Base-by-base conservation (phyloP, 1,284 basidiomycete species). In the Fomes fomentarius region DNA sequence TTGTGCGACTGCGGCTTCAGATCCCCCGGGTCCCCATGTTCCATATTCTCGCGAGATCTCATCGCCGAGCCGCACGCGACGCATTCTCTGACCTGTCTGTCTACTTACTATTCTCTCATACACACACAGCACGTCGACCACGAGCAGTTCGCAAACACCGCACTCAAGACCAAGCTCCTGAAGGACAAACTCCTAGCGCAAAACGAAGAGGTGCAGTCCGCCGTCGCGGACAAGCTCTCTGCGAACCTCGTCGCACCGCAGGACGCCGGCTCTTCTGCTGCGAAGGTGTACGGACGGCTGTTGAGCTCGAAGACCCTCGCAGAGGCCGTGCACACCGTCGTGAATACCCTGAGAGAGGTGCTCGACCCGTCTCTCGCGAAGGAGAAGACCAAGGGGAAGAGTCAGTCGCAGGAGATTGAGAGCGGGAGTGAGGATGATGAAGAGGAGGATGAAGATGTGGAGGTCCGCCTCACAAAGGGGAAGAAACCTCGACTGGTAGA, bases 221-320 rank as follows among this genome's bases (percentile, higher is more conserved):
- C 78, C 7, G 61, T 89, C 21, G 66, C 69, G 1, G 68, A 70
- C 15, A 81, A 79, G 63, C 71, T 81, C n/a, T 65, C 68, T 14
- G 60, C 59, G 3, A 71, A 68, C 49, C 45, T 71, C 12, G 63
- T 74, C 42, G 50, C 63, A 26, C 69, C 67, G 2, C 71, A 70
- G 10, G 55, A 63, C 2, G 65, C 77, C 10, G 78, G 79, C n/a
- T 76, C 79, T 21, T 69, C 78, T 2, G 65, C 73, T 15, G 77
- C 79, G 7, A 91, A 89, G 69, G 82, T 89, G 1, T 85, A 91
- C 63, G 86, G 81, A 53, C 83, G 90, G 25, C 72, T 96, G 22
- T 76, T 90, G 39, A 93, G 91, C 64, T 89, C 89, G 2, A 94
- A 92, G 69, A 71, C 79, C 17, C 75, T 94, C 11, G 87, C 91